Evolutionary conservation across 352 stramenopile genomes (phyloP).

Genomic region (Lagenidium giganteum): DNA sequence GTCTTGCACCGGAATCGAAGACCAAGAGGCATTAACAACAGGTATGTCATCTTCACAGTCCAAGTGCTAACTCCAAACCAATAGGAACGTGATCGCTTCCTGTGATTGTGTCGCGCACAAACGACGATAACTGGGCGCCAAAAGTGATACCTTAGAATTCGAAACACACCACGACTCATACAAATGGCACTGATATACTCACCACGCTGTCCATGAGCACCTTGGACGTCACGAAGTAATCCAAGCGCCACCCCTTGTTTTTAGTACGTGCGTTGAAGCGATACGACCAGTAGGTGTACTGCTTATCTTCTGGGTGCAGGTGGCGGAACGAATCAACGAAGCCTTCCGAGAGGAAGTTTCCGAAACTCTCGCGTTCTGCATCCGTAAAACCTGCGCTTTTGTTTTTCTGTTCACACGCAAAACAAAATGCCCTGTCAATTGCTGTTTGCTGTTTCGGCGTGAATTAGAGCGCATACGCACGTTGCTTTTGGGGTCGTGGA

Average conservation of each 20-base stretch:
- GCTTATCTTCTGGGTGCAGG: constrained; percentile 50
- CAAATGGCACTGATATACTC: constrained; percentile 8
- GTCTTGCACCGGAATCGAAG: no score
- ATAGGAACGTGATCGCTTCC: constrained; percentile 82
- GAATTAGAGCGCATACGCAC: constrained; percentile 19
- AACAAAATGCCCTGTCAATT: not conserved
- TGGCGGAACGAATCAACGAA: constrained; percentile 77
- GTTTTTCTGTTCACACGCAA: constrained; percentile 27
- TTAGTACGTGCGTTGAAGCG: constrained; percentile 69
- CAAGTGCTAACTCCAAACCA: constrained; percentile 64
- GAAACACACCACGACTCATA: not conserved
- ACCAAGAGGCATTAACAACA: no score
- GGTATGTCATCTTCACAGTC: no score
- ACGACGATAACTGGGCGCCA: constrained; percentile 32
- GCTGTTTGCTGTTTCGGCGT: no score
- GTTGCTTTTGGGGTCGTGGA: constrained; percentile 83
- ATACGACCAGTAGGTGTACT: constrained; percentile 84
- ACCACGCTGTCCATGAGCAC: constrained; percentile 55
- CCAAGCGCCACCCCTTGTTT: constrained; percentile 85
- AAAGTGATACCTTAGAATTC: not conserved
- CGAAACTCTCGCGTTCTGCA: constrained; percentile 73
- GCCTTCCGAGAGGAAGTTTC: constrained; percentile 41
- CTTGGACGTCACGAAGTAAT: constrained; percentile 81
- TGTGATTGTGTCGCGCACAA: constrained; percentile 52
- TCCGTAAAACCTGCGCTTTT: constrained; percentile 79